Evolutionary conservation across 176 grass and related monocot species (phyloP).

Genomic region (Dendrocalamus sinicus): DNA sequence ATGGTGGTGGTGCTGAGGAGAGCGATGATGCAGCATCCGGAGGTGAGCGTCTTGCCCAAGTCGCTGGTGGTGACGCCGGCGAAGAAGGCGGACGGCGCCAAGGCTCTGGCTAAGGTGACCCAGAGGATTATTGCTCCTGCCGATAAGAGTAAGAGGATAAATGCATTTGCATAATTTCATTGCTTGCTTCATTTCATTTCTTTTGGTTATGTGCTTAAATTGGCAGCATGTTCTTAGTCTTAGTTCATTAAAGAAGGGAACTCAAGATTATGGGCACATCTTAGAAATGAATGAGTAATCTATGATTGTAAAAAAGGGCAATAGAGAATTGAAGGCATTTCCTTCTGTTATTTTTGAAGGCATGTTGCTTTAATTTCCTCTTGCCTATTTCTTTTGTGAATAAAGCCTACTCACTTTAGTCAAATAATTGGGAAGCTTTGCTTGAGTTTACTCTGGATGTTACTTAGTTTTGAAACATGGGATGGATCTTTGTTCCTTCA

Average conservation of each 20-base stretch:
- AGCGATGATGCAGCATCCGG: constrained; percentile 44
- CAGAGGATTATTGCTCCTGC: constrained; percentile 56
- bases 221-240: neutral
- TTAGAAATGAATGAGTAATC: constrained; percentile 7
- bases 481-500: constrained; percentile 44
- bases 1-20: constrained; percentile 57
- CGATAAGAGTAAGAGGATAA: constrained; percentile 69
- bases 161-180: constrained; percentile 33
- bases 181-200: neutral
- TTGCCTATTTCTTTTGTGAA: neutral
- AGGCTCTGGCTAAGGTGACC: constrained; percentile 29
- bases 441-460: neutral
- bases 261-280: constrained; percentile 18
- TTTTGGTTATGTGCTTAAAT: neutral
- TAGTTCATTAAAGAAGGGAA: constrained; percentile 27
- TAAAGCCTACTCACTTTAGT: constrained; percentile 39
- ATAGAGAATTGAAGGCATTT: neutral
- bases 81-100: constrained; percentile 40
- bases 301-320: constrained; percentile 31
- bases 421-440: constrained; percentile 36
- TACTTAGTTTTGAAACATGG: constrained; percentile 46
- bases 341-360: neutral
- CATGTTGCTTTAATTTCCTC: neutral
- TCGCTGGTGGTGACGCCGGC: neutral
- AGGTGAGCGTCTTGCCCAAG: constrained; percentile 49